Base-by-base conservation (phyloP, 139 green algal species). In the Ettlia oleoabundans region DNA sequence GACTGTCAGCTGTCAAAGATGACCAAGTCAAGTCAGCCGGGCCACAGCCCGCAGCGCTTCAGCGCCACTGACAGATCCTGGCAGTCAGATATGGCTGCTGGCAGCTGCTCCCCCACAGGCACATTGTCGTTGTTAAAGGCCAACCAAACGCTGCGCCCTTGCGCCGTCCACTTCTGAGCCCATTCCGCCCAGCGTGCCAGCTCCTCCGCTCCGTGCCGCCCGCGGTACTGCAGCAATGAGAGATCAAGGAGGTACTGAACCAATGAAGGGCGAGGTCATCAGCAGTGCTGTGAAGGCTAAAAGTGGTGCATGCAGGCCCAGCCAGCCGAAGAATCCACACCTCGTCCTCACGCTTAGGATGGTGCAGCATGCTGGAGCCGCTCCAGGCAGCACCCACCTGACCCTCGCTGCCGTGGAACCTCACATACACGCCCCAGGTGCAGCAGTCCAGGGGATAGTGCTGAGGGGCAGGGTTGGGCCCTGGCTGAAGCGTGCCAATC, bases 381-480 rank as follows among this genome's bases (percentile, higher is more conserved):
- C 61, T 67, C 2, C 61, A 32, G 24, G n/a, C 65, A 10, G 28
- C 7, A 2, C 71, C 13, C 61, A 72, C 75, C 70, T 86, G 53
- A 24, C 81, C 80, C n/a, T 81, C 42, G 10, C 30, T 58, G 18
- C 81, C 81, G 73, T 86, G 81, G 40, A 76, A 86, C 3, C 81
- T 37, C 30, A 86, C 38, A 24, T 86, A 86, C 19, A 51, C 81
- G 24, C 81, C 81, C 81, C 81, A 86, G 22, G 10, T 33, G 81
- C 81, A 81, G 53, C 30, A n/a, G 19, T 86, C 71, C 52, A 86
- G 30, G 6, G 71, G 70, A 13, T 81, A 86, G 26, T 75, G 55
- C 22, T 80, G n/a, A 52, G 2, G 52, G 37, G 26, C 1, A 53
- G 73, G 73, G 62, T 80, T 47, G 73, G 52, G 4, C 73, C 73